These are phyloP conservation scores for Cladophialophora exuberans DNA, from an alignment of 2,329 filamentous ascomycete genomes.

Conservation along the genomic window DNA sequence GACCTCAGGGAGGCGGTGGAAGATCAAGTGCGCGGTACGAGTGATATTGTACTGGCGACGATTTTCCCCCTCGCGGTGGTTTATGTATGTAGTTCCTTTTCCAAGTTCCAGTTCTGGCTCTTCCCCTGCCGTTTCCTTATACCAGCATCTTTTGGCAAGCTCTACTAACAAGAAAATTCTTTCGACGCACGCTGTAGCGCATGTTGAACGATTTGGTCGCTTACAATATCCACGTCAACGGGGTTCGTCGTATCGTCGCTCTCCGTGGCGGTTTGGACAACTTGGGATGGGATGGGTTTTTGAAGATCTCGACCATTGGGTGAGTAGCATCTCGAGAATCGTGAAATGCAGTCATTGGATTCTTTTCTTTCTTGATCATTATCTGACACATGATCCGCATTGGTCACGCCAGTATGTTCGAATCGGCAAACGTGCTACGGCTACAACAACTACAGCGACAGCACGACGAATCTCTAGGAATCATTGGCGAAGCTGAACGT, in stretches of 20 bases:
- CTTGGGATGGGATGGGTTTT: slow-evolving; percentile 11
- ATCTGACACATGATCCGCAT: neutral
- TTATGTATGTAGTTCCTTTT: slow-evolving; percentile 1
- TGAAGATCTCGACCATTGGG: slow-evolving; percentile 13
- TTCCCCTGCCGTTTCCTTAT: too few species aligned
- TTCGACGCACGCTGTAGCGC: neutral
- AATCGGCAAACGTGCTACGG: slow-evolving; percentile 8
- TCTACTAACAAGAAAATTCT: too few species aligned
- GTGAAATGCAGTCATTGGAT: neutral
- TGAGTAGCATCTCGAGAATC: neutral
- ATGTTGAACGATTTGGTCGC: slow-evolving; percentile 9
- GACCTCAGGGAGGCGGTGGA: neutral
- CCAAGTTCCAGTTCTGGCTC: neutral
- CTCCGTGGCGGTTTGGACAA: slow-evolving; percentile 10
- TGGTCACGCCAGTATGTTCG: slow-evolving; percentile 2
- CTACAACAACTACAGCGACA: slow-evolving; percentile 5
- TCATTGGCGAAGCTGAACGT: neutral
- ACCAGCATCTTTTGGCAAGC: too few species aligned
- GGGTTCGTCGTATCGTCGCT: slow-evolving; percentile 10
- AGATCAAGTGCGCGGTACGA: slow-evolving; percentile 2
- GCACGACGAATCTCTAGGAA: slow-evolving; percentile 3
- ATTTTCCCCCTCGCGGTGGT: slow-evolving; percentile 14
- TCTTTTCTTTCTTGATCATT: neutral
- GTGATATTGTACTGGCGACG: slow-evolving; percentile 15
- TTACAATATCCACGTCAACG: slow-evolving; percentile 7